Evolutionary conservation across 192 early-diverging fungal genomes (phyloP).

Genomic region (Entomortierella beljakovae): DNA sequence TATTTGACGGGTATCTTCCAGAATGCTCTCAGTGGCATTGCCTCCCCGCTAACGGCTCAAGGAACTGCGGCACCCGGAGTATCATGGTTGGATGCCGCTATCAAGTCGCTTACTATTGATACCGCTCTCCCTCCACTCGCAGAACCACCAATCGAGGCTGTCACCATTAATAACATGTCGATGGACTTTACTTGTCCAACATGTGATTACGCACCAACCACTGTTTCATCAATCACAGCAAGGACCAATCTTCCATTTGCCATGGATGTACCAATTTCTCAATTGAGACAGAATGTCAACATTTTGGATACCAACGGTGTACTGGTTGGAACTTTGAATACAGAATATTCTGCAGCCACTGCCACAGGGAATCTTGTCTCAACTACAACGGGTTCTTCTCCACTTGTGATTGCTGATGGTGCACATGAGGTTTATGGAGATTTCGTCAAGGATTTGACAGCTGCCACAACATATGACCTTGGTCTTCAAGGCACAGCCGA

Average conservation of each 20-base stretch:
- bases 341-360: slow-evolving; percentile 9
- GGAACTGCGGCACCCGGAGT: slow-evolving; percentile 28
- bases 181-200: slow-evolving; percentile 51
- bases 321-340: slow-evolving; percentile 22
- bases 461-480: slow-evolving; percentile 38
- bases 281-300: slow-evolving; percentile 57
- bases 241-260: slow-evolving; percentile 66
- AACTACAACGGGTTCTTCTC: slow-evolving; percentile 22
- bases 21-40: slow-evolving; percentile 7
- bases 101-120: slow-evolving; percentile 8
- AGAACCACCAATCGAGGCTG: slow-evolving; percentile 49
- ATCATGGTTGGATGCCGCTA: slow-evolving; percentile 5
- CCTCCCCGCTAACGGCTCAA: background rate
- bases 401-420: slow-evolving; percentile 49
- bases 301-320: slow-evolving; percentile 28
- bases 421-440: slow-evolving; percentile 51
- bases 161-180: slow-evolving; percentile 59
- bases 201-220: slow-evolving; percentile 55
- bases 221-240: slow-evolving; percentile 57
- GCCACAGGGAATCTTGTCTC: slow-evolving; percentile 54
- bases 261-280: slow-evolving; percentile 57
- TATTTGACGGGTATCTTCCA: slow-evolving; percentile 23
- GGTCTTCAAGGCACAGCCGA: slow-evolving; percentile 59
- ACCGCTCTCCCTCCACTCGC: slow-evolving; percentile 11
- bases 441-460: slow-evolving; percentile 57